Base-by-base conservation (phyloP, 2,329 filamentous ascomycete species). In the Apiospora rasikravindrae region DNA sequence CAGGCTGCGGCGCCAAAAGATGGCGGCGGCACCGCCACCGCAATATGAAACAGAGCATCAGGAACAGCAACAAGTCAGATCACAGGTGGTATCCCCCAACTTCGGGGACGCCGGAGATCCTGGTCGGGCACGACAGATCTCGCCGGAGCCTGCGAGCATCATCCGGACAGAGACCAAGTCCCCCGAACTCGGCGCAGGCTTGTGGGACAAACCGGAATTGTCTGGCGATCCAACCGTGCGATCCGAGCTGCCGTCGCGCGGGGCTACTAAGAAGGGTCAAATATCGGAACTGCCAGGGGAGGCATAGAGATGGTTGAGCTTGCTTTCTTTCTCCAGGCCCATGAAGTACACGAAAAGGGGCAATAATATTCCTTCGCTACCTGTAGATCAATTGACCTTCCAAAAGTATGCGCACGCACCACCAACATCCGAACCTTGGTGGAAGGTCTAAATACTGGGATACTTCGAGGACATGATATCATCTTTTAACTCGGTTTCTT, bases 1-100 rank as follows among this genome's bases (percentile, higher is more conserved):
- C 69, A 72, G 75, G 33, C 24, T 75, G 2, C 71, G 73, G 10
- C 74, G 75, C 37, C 72, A 66, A 49, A 75, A 71, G 73, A 51
- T 5, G 57, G n/a, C n/a, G n/a, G n/a, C n/a, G n/a, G n/a, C 33
- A 2, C 2, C 29, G 11, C 57, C 57, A 4, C 22, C 57, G 37
- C 53, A 70, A 26, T 11, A 69, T 1, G 70, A 51, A 26, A n/a
- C 47, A 10, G 40, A 24, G 4, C 40, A 61, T 13, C 49, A 53
- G 7, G 10, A 53, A 29, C 11, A 29, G 8, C n/a, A 57, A 19
- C 26, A 57, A 26, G 5, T 6, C 33, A 19, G 29, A 11, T n/a
- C 53, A 8, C 53, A 61, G 16, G 16, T 11, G 7, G 53, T n/a
- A 19, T 61, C 53, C 16, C 53, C 29, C 5, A 29, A 61, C 16